Evolutionary conservation across 768 basidiomycete genomes (phyloP).

Genomic region (Phanerochaete carnosa): DNA sequence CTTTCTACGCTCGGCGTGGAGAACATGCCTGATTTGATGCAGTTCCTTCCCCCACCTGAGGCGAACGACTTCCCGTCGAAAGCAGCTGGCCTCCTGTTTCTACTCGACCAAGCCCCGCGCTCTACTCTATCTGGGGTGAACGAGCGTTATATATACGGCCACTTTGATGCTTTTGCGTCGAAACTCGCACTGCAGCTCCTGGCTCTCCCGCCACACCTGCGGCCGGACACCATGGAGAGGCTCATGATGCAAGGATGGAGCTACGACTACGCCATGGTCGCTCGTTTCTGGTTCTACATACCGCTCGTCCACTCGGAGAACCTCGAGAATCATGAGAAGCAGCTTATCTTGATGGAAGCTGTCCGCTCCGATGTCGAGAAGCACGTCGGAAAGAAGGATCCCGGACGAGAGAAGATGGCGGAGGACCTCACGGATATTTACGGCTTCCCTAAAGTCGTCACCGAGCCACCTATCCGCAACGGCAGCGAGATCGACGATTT

Average conservation of each 20-base stretch:
- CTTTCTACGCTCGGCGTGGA: not conserved
- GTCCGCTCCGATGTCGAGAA: not conserved
- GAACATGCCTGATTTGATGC: not conserved
- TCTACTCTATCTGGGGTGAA: not conserved
- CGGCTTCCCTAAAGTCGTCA: not conserved
- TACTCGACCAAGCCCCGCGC: conserved; percentile 1
- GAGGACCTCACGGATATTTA: not conserved
- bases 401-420: not conserved
- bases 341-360: not conserved
- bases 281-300: not conserved
- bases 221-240: not conserved
- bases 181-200: not conserved
- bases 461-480: not conserved
- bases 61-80: not conserved
- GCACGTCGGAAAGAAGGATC: not conserved
- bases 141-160: not conserved
- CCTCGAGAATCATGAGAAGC: not conserved
- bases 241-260: not conserved
- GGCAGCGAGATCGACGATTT: not conserved
- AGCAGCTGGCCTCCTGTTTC: not conserved
- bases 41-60: not conserved
- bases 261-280: not conserved
- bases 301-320: conserved; percentile 1
- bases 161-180: not conserved
- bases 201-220: not conserved